Conservation (phyloP, 2,329 filamentous ascomycete genomes). For the Fusarium sp. region DNA sequence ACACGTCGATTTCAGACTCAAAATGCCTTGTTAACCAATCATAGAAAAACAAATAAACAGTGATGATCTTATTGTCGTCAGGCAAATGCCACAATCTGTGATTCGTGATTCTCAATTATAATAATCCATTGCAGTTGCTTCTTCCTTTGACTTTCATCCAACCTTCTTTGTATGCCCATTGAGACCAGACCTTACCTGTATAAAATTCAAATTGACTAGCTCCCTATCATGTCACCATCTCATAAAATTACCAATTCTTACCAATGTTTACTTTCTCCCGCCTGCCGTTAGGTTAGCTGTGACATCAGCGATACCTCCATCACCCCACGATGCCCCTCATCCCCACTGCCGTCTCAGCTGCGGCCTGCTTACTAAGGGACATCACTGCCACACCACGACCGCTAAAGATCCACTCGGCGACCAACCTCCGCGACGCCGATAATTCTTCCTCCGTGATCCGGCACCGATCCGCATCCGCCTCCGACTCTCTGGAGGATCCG, state of each 20-base stretch:
- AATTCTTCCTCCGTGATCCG: conserved; percentile 33
- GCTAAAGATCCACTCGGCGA: conserved; percentile 28
- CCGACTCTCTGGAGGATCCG: conserved; percentile 23
- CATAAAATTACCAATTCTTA: conserved; percentile 20
- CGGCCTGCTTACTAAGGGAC: conserved; percentile 38
- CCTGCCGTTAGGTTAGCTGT: neutral
- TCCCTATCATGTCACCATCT: neutral
- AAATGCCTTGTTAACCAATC: neutral
- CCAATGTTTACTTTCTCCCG: conserved; percentile 4
- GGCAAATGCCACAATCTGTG: neutral
- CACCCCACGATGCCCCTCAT: conserved; percentile 33
- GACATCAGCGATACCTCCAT: conserved; percentile 22
- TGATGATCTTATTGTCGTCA: neutral
- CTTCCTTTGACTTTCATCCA: neutral
- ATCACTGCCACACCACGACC: conserved; percentile 11
- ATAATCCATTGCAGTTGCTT: neutral
- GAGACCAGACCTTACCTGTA: too few species aligned
- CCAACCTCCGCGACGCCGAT: conserved; percentile 21
- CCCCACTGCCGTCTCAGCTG: conserved; percentile 24
- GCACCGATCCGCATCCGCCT: conserved; percentile 26
- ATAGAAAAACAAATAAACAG: neutral
- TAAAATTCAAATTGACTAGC: neutral
- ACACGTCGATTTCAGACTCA: neutral
- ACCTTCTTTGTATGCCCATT: neutral
- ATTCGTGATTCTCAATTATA: neutral